These are phyloP conservation scores for Phytophthora meadii DNA, from an alignment of 352 stramenopile genomes.

Conservation along the genomic window DNA sequence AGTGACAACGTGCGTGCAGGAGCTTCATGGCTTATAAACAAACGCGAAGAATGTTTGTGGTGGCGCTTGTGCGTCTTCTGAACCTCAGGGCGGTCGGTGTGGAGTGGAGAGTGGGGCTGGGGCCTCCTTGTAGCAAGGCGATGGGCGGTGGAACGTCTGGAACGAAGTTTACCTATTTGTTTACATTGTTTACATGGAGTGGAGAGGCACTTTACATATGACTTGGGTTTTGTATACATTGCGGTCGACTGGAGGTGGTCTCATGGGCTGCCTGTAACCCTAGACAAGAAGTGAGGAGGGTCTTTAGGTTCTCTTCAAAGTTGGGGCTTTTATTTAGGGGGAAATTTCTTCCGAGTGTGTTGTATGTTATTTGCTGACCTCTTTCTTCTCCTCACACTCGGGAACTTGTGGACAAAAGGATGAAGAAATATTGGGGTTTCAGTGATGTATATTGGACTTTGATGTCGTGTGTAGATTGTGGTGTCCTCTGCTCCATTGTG, in stretches of 20 bases:
- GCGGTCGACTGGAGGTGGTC: slow-evolving; percentile 43
- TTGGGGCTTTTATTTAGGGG: slow-evolving; percentile 11
- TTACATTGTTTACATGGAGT: slow-evolving; percentile 16
- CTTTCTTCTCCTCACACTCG: slow-evolving; percentile 74
- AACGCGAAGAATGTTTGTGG: not conserved
- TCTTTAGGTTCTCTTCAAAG: slow-evolving; percentile 9
- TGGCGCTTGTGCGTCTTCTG: slow-evolving; percentile 9
- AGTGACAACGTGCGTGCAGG: slow-evolving; percentile 29
- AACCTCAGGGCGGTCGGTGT: slow-evolving; percentile 9
- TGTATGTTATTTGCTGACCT: slow-evolving; percentile 73
- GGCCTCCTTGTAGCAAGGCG: slow-evolving; percentile 2
- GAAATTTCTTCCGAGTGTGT: slow-evolving; percentile 33
- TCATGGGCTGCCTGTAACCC: slow-evolving; percentile 74
- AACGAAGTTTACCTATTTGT: slow-evolving; percentile 10
- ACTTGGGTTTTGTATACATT: slow-evolving; percentile 28
- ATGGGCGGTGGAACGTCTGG: slow-evolving; percentile 22
- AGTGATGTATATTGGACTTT: slow-evolving; percentile 40
- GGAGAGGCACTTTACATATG: slow-evolving; percentile 17
- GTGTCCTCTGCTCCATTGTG: slow-evolving; percentile 23
- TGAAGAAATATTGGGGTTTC: slow-evolving; percentile 75
- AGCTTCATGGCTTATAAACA: not conserved
- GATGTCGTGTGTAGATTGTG: slow-evolving; percentile 13
- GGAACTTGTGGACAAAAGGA: slow-evolving; percentile 48
- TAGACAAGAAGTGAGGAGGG: slow-evolving; percentile 47
- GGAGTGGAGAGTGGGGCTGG: slow-evolving; percentile 19